These are phyloP conservation scores for Filobasidium wieringae DNA, from an alignment of 768 basidiomycete genomes.

Conservation along the genomic window DNA sequence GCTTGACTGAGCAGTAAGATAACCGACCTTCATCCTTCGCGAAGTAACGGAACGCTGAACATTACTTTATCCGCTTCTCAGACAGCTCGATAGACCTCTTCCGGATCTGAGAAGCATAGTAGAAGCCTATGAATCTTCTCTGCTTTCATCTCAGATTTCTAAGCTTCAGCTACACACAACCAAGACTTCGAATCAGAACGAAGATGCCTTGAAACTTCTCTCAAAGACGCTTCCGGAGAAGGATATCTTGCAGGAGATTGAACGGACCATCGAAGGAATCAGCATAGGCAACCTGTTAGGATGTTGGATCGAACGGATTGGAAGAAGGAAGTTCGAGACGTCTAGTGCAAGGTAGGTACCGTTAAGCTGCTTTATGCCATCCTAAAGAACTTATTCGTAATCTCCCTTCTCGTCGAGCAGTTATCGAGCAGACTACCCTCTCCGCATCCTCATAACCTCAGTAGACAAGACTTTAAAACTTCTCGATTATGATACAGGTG, in stretches of 20 bases:
- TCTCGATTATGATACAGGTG: conserved; percentile 25
- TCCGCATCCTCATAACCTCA: conserved; percentile 26
- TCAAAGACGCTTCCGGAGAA: conserved; percentile 14
- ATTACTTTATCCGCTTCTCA: neutral
- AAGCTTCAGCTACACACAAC: conserved; percentile 5
- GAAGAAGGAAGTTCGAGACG: conserved; percentile 28
- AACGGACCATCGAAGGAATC: conserved; percentile 26
- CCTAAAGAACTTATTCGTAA: neutral
- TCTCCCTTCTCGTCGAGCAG: neutral
- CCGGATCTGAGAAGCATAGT: conserved; percentile 31
- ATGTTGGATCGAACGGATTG: conserved; percentile 17
- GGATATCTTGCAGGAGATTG: conserved; percentile 22
- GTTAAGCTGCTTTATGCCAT: neutral
- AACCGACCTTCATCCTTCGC: too few relatives aligned
- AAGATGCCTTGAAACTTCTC: conserved; percentile 15
- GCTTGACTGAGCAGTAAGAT: neutral
- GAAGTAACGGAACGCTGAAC: too few relatives aligned
- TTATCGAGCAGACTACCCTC: conserved; percentile 8
- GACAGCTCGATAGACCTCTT: neutral
- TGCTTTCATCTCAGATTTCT: conserved; percentile 5
- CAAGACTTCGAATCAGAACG: conserved; percentile 18
- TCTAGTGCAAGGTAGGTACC: conserved; percentile 24
- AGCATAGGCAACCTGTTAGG: conserved; percentile 28
- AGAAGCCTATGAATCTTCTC: conserved; percentile 19
- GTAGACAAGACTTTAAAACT: conserved; percentile 34